A percentile compares a stretch with the other conserved stretches of the same genome.
These are phyloP conservation scores for Leavenworthia alabamica DNA, from an alignment of 345 rosid species.

Conservation along the genomic window DNA sequence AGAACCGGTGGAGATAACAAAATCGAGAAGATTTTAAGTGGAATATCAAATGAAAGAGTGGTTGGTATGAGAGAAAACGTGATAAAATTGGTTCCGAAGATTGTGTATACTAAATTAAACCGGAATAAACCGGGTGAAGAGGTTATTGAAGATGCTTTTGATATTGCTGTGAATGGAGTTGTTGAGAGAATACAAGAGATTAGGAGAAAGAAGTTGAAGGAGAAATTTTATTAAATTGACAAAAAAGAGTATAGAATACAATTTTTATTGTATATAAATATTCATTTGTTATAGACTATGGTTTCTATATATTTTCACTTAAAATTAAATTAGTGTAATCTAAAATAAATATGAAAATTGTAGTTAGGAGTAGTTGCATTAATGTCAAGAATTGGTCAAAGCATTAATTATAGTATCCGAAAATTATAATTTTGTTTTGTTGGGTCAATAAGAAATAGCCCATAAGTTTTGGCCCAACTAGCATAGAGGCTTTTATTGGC, in stretches of 20 bases:
- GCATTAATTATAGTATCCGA: no score
- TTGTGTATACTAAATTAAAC: slow-evolving; percentile 38
- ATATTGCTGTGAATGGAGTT: slow-evolving; percentile 38
- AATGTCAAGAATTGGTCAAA: no score
- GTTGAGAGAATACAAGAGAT: slow-evolving; percentile 27
- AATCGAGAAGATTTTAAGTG: slow-evolving; percentile 27
- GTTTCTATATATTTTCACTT: no score
- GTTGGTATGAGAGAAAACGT: slow-evolving; percentile 41
- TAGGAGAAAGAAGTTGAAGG: slow-evolving; percentile 6
- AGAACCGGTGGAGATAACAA: slow-evolving; percentile 17
- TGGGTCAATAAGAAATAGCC: no score
- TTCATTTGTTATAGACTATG: no score
- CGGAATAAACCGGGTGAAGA: slow-evolving; percentile 5
- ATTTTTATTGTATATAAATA: not conserved
- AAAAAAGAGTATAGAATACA: not conserved
- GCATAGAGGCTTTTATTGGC: no score
- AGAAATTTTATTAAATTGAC: not conserved
- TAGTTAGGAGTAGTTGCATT: no score
- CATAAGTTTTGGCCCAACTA: no score
- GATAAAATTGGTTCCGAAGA: slow-evolving; percentile 41
- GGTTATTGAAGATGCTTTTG: slow-evolving; percentile 45
- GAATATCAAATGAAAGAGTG: slow-evolving; percentile 27
- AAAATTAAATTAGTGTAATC: no score
- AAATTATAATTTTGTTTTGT: no score
- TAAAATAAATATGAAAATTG: no score